Base-by-base conservation (phyloP, 495 filamentous ascomycete species). In the Aspergillus homomorphus region DNA sequence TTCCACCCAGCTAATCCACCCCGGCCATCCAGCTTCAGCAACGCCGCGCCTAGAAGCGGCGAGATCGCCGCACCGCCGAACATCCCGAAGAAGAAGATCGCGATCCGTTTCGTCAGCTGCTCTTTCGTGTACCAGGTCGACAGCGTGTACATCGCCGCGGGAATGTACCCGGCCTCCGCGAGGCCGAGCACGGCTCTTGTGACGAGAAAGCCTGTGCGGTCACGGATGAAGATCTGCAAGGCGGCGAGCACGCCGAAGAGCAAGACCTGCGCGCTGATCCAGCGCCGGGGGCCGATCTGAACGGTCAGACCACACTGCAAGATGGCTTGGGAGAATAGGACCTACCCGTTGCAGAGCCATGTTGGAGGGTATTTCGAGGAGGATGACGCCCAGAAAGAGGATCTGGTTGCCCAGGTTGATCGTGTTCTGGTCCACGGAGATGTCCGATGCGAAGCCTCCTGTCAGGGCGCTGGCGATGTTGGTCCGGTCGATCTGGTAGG, bases 151-250 rank as follows among this genome's bases (percentile, higher is more conserved):
- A 85, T 72, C 0, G 76, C 71, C 8, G 75, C 81, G 0, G 82
- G 82, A n/a, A 84, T 84, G 61, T 81, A 85, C 0, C 82, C 82
- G 0, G 80, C 75, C 53, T 84, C 82, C 22, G 74, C 74, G 23
- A 82, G 70, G 10, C 80, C 82, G 10, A 84, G 72, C 0, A 83
- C 58, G 0, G 77, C 38, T 26, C 82, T 68, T 0, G 76, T 80
- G 0, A 68, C 44, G 0, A 83, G 61, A 52, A 77, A 84, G 0
- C 74, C 70, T 0, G 60, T 70, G 16, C 71, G 64, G 18, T 79
- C 71, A 4, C 73, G 75, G 53, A 82, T 69, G 49, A 84, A 81
- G 1, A 79, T 68, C 59, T 85, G 82, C 21, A 82, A 71, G 1
- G 73, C 73, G 1, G 77, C 80, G 0, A 84, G 70, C 4, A 81